A percentile compares a stretch with the other conserved stretches of the same genome.
Evolutionary conservation across 495 filamentous ascomycete species (phyloP).

Genomic region (Astrothelium macrocarpum): DNA sequence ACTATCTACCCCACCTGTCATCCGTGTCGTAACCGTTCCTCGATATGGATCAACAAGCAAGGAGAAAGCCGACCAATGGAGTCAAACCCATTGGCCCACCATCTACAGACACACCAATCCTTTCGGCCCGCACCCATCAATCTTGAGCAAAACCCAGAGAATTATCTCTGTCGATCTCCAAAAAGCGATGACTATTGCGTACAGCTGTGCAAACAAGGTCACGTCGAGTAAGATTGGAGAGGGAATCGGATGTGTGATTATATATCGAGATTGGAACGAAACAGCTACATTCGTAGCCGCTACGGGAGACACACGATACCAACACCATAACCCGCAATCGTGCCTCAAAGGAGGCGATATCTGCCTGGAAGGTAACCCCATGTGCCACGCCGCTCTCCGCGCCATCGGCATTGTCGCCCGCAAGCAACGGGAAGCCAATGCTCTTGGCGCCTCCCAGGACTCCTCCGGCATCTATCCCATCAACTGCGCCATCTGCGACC

Average conservation of each 20-base stretch:
- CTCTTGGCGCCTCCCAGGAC: not conserved
- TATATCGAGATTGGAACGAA: slow-evolving; percentile 41
- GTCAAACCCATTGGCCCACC: slow-evolving; percentile 71
- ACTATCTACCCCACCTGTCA: slow-evolving; percentile 36
- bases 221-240: slow-evolving; percentile 51
- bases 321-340: slow-evolving; percentile 5
- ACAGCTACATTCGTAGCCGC: slow-evolving; percentile 52
- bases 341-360: no score
- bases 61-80: slow-evolving; percentile 68
- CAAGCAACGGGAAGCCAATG: slow-evolving; percentile 38
- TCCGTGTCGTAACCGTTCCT: slow-evolving; percentile 55
- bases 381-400: slow-evolving; percentile 75
- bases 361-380: slow-evolving; percentile 51
- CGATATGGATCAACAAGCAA: slow-evolving; percentile 62
- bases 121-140: slow-evolving; percentile 59
- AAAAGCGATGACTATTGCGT: slow-evolving; percentile 61
- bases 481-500: slow-evolving; percentile 15
- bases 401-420: slow-evolving; percentile 80
- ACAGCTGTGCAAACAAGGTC: slow-evolving; percentile 49
- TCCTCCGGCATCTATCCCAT: slow-evolving; percentile 16
- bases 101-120: slow-evolving; percentile 77
- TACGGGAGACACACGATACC: slow-evolving; percentile 62
- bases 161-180: slow-evolving; percentile 48
- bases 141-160: slow-evolving; percentile 42
- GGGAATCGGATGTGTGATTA: slow-evolving; percentile 69